Evolutionary conservation across 208 protist genomes (phyloP).

Genomic region (Leishmania guyanensis): DNA sequence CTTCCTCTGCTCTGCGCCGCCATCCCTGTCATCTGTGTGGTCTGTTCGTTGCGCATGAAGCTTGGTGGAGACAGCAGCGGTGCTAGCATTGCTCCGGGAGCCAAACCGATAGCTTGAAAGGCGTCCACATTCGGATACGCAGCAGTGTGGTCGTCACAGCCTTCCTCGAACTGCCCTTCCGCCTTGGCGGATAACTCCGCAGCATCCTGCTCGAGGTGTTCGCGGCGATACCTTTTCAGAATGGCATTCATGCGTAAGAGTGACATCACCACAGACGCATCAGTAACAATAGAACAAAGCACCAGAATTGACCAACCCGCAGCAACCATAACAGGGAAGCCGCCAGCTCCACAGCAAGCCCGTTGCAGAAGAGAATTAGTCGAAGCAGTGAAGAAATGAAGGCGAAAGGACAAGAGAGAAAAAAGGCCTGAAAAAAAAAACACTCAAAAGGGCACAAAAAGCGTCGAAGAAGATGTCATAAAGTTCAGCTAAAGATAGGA

Average conservation of each 20-base stretch:
- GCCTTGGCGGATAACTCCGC: background rate
- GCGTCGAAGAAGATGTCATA: background rate
- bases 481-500: background rate
- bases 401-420: background rate
- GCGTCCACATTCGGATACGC: background rate
- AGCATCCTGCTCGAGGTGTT: slow-evolving; percentile 21
- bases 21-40: background rate
- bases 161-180: background rate
- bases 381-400: background rate
- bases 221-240: slow-evolving; percentile 43
- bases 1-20: background rate
- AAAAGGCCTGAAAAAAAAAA: background rate
- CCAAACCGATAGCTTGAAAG: background rate
- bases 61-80: no score
- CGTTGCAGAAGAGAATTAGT: background rate
- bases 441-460: background rate
- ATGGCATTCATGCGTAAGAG: slow-evolving; percentile 48
- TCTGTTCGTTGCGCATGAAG: background rate
- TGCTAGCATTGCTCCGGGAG: background rate
- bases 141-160: background rate
- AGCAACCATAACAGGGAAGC: background rate
- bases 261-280: slow-evolving; percentile 23
- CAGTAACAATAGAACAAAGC: background rate
- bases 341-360: background rate
- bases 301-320: background rate